Conservation (phyloP, 495 filamentous ascomycete species). For the Astrothelium macrocarpum region DNA sequence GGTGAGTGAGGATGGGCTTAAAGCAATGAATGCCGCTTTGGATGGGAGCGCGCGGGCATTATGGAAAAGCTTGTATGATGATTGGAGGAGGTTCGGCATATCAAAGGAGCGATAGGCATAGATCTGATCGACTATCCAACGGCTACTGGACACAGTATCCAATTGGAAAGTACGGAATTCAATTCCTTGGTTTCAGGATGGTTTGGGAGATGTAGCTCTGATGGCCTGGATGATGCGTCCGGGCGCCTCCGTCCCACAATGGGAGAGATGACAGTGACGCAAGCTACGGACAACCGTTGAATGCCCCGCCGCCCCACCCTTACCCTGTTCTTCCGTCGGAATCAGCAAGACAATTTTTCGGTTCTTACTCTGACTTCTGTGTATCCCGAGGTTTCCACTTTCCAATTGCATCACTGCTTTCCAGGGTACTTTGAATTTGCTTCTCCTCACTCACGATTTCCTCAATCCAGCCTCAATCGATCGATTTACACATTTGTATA, state of each 20-base stretch:
- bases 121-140: not conserved
- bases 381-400: not conserved
- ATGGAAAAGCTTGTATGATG: slow-evolving; percentile 60
- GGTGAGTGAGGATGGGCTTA: slow-evolving; percentile 53
- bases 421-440: no score
- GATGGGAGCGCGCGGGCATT: slow-evolving; percentile 59
- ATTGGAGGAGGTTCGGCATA: slow-evolving; percentile 30
- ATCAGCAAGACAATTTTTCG: not conserved
- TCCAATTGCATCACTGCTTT: not conserved
- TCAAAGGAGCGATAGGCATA: slow-evolving; percentile 11
- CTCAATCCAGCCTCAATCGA: not conserved
- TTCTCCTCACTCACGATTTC: not conserved
- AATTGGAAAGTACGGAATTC: not conserved
- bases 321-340: not conserved
- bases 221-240: no score
- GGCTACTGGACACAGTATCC: not conserved
- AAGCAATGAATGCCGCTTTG: slow-evolving; percentile 57
- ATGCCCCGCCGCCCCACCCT: not conserved
- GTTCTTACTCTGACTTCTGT: not conserved
- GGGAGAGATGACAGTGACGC: not conserved
- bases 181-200: not conserved
- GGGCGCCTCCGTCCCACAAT: no score
- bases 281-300: not conserved
- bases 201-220: no score
- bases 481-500: not conserved